These are phyloP conservation scores for Lojkania enalia DNA, from an alignment of 2,329 filamentous ascomycete genomes.

Conservation along the genomic window DNA sequence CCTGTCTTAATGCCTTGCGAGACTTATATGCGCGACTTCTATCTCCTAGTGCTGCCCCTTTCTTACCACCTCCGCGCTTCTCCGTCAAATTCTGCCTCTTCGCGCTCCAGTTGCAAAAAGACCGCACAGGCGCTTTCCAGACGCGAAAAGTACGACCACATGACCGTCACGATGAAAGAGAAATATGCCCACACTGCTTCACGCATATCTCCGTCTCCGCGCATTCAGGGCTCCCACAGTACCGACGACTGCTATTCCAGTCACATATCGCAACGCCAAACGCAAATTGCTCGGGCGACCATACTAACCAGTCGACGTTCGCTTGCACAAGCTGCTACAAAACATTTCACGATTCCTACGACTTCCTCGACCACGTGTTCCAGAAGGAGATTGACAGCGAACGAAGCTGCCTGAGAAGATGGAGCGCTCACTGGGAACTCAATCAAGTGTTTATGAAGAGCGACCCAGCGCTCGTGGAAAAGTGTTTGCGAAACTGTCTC, in stretches of 20 bases:
- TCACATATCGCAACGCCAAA: slow-evolving; percentile 27
- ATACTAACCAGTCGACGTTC: slow-evolving; percentile 20
- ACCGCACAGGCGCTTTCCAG: slow-evolving; percentile 26
- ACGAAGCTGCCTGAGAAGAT: slow-evolving; percentile 30
- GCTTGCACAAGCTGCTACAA: slow-evolving; percentile 43
- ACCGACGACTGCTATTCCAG: slow-evolving; percentile 35
- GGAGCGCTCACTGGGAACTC: slow-evolving; percentile 21
- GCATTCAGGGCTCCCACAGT: slow-evolving; percentile 37
- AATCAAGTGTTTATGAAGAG: slow-evolving; percentile 24
- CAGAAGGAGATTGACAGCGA: slow-evolving; percentile 40
- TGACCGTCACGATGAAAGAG: slow-evolving; percentile 38
- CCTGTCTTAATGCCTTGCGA: slow-evolving; percentile 33
- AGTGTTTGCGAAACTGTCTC: slow-evolving; percentile 38
- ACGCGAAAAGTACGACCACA: slow-evolving; percentile 31
- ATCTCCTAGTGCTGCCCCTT: slow-evolving; percentile 19
- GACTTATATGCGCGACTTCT: slow-evolving; percentile 34
- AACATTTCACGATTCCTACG: slow-evolving; percentile 39
- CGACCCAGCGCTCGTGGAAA: slow-evolving; percentile 31
- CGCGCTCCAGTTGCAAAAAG: slow-evolving; percentile 32
- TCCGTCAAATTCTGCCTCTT: slow-evolving; percentile 39
- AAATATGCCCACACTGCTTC: slow-evolving; percentile 37
- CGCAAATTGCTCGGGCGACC: too few species aligned
- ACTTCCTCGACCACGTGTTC: slow-evolving; percentile 40
- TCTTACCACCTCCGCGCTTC: slow-evolving; percentile 40
- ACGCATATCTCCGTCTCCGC: slow-evolving; percentile 34